phyloP scores from a whole-genome alignment of 352 stramenopile species.

The Blastocystis sp. region DNA sequence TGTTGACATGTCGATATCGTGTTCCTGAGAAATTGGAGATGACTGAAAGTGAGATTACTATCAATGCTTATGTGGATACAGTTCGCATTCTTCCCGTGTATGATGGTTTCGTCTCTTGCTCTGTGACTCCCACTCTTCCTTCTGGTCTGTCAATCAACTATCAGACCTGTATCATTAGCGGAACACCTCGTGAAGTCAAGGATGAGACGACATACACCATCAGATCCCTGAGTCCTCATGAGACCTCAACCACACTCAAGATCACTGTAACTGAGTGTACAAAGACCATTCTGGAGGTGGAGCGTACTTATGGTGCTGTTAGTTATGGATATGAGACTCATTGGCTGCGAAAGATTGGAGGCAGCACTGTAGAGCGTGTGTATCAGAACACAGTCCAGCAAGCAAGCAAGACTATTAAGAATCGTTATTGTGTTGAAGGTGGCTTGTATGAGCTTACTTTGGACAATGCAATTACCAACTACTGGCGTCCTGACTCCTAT shows the following conservation, averaged over 20 bases:
- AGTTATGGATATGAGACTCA: constrained; percentile 24
- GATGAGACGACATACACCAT: constrained; percentile 10
- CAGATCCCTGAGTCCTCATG: background rate
- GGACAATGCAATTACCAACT: background rate
- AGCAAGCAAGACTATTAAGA: constrained; percentile 2
- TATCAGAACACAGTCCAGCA: constrained; percentile 44
- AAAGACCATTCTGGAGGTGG: constrained; percentile 32
- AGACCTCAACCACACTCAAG: background rate
- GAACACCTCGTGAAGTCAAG: background rate
- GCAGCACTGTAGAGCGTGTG: background rate
- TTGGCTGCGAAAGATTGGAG: background rate
- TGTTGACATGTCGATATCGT: constrained; percentile 20
- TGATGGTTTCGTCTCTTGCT: constrained; percentile 22
- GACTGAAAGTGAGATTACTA: background rate
- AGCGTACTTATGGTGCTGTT: background rate
- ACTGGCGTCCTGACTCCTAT: constrained; percentile 10
- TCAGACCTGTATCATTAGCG: background rate
- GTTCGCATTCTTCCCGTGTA: background rate
- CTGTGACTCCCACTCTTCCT: background rate
- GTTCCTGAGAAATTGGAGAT: constrained; percentile 23
- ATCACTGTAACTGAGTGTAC: constrained; percentile 35
- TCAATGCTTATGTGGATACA: constrained; percentile 3
- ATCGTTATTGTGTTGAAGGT: constrained; percentile 43
- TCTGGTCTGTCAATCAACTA: constrained; percentile 1
- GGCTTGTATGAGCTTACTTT: constrained; percentile 35